A percentile compares a stretch with the other conserved stretches of the same genome.
phyloP scores from a whole-genome alignment of 768 basidiomycete species.

The Baorangia bicolor region DNA sequence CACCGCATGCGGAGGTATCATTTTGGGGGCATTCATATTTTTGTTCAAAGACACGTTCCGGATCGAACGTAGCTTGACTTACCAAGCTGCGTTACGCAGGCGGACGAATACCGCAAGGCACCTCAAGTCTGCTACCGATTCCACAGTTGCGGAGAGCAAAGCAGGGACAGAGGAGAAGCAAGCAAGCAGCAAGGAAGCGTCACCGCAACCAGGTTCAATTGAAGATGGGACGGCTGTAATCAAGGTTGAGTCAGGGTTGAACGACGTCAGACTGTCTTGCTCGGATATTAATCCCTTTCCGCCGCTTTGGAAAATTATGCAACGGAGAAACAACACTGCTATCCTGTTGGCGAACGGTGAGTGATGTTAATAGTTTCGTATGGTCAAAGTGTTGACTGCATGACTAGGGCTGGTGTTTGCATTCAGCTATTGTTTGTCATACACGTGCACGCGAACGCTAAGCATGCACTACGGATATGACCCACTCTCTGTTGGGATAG shows the following conservation, averaged over 20 bases:
- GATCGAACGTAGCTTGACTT: constrained; percentile 75
- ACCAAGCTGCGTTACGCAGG: constrained; percentile 62
- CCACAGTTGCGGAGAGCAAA: constrained; percentile 14
- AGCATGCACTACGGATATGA: constrained; percentile 60
- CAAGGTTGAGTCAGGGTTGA: constrained; percentile 14
- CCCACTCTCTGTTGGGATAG: constrained; percentile 70
- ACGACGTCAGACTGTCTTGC: constrained; percentile 52
- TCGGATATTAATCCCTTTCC: constrained; percentile 74
- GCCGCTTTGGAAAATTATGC: constrained; percentile 58
- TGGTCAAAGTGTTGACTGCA: constrained; percentile 6
- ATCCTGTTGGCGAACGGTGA: constrained; percentile 44
- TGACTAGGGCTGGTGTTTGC: constrained; percentile 65
- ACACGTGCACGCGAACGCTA: constrained; percentile 74
- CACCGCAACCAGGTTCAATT: constrained; percentile 11
- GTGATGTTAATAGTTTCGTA: background rate
- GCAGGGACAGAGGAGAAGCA: constrained; percentile 10
- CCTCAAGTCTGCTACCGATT: constrained; percentile 23
- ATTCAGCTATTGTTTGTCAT: constrained; percentile 66
- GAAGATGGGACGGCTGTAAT: constrained; percentile 23
- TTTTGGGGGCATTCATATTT: constrained; percentile 55
- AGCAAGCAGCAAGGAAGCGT: constrained; percentile 13
- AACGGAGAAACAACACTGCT: constrained; percentile 62
- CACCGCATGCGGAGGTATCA: constrained; percentile 55
- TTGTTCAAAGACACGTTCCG: constrained; percentile 85
- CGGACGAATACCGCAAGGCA: constrained; percentile 31